A percentile compares a stretch with the other conserved stretches of the same genome.
Evolutionary conservation across 495 filamentous ascomycete species (phyloP).

Genomic region (Tuber calosporum): DNA sequence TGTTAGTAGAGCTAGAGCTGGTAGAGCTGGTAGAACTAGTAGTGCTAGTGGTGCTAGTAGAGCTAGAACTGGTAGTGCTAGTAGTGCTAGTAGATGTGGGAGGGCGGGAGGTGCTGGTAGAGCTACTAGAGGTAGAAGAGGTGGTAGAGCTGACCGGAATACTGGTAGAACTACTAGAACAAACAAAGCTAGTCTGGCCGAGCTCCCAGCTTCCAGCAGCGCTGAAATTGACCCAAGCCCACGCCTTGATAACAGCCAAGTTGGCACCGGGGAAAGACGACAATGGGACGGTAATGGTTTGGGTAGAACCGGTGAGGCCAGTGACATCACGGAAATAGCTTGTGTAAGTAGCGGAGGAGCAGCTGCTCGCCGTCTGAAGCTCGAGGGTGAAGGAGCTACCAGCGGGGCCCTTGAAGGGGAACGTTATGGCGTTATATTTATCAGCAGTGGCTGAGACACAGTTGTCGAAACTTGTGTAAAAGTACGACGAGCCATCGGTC

Average conservation of each 20-base stretch:
- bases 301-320: slow-evolving; percentile 49
- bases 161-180: slow-evolving; percentile 37
- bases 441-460: slow-evolving; percentile 48
- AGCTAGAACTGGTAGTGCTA: slow-evolving; percentile 22
- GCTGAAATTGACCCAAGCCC: slow-evolving; percentile 51
- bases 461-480: slow-evolving; percentile 51
- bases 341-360: slow-evolving; percentile 45
- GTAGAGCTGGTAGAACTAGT: slow-evolving; percentile 28
- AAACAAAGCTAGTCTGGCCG: slow-evolving; percentile 51
- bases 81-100: slow-evolving; percentile 23
- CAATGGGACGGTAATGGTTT: slow-evolving; percentile 52
- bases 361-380: slow-evolving; percentile 50
- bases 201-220: slow-evolving; percentile 48
- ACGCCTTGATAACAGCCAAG: slow-evolving; percentile 48
- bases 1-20: slow-evolving; percentile 14
- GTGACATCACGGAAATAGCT: slow-evolving; percentile 47
- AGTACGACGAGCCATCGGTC: slow-evolving; percentile 47
- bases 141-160: background rate
- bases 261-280: slow-evolving; percentile 50
- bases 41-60: slow-evolving; percentile 21
- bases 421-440: slow-evolving; percentile 51
- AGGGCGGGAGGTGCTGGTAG: slow-evolving; percentile 19
- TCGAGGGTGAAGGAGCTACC: slow-evolving; percentile 48
- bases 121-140: slow-evolving; percentile 9
- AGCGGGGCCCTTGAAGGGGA: slow-evolving; percentile 51